These are phyloP conservation scores for Colletotrichum lini DNA, from an alignment of 2,329 filamentous ascomycete genomes.

Conservation along the genomic window DNA sequence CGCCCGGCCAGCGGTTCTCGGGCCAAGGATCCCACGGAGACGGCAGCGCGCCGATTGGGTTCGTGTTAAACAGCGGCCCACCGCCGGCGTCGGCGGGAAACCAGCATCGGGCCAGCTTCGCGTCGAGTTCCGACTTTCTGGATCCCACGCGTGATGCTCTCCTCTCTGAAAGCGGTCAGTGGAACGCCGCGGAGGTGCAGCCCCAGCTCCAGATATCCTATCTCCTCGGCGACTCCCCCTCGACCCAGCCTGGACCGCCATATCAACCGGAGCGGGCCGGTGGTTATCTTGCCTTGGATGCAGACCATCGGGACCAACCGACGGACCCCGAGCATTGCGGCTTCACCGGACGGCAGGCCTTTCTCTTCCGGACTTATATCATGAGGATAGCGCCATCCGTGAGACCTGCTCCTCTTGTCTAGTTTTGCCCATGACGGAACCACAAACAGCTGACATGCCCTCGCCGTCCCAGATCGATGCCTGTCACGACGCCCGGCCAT, in stretches of 20 bases:
- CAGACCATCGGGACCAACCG: not conserved
- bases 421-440: too few relatives aligned
- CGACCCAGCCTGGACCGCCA: conserved; percentile 13
- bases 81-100: not conserved
- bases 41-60: conserved; percentile 33
- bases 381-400: conserved; percentile 36
- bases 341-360: conserved; percentile 33
- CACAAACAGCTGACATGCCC: not conserved
- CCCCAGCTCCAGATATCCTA: conserved; percentile 35
- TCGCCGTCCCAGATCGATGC: conserved; percentile 24
- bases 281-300: conserved; percentile 8
- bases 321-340: conserved; percentile 20
- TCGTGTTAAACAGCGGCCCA: conserved; percentile 27
- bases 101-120: conserved; percentile 2
- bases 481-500: conserved; percentile 51
- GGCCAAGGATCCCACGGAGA: conserved; percentile 31
- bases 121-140: conserved; percentile 10
- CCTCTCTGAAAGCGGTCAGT: not conserved
- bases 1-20: conserved; percentile 24
- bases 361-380: conserved; percentile 33
- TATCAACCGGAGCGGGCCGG: conserved; percentile 1
- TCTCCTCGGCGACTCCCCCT: conserved; percentile 26
- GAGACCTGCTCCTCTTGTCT: not conserved
- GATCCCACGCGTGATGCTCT: conserved; percentile 16
- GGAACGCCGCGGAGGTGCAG: conserved; percentile 17